phyloP scores from a whole-genome alignment of 495 filamentous ascomycete genomes.

The Letharia columbiana region DNA sequence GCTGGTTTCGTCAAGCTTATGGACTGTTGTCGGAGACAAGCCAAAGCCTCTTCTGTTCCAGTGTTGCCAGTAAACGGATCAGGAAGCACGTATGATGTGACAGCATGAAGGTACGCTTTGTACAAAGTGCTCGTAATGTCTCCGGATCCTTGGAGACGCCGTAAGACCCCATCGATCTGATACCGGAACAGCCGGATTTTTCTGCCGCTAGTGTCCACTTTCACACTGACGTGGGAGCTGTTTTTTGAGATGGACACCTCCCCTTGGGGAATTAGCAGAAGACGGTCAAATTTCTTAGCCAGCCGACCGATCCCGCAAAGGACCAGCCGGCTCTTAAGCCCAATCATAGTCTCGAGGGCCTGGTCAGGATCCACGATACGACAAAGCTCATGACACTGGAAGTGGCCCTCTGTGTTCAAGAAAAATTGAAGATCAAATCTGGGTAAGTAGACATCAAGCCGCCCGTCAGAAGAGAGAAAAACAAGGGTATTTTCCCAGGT shows the following conservation, averaged over 20 bases:
- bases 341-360: not conserved
- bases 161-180: not conserved
- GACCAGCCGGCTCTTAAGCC: not conserved
- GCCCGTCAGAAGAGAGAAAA: not conserved
- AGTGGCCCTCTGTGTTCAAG: not conserved
- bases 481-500: not conserved
- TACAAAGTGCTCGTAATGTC: not conserved
- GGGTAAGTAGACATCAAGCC: not conserved
- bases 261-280: not conserved
- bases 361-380: not conserved
- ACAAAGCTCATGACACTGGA: not conserved
- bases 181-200: not conserved
- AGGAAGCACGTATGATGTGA: not conserved
- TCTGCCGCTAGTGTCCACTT: not conserved
- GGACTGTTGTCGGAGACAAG: not conserved
- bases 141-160: not conserved
- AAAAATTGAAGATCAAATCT: not conserved
- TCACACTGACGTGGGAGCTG: not conserved
- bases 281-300: not conserved
- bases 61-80: not conserved
- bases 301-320: not conserved
- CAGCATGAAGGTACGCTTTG: not conserved
- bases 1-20: not conserved
- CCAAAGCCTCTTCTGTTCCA: not conserved
- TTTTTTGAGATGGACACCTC: not conserved